Evolutionary conservation across 2,329 filamentous ascomycete species (phyloP).

Genomic region (Gaeumannomyces tritici): DNA sequence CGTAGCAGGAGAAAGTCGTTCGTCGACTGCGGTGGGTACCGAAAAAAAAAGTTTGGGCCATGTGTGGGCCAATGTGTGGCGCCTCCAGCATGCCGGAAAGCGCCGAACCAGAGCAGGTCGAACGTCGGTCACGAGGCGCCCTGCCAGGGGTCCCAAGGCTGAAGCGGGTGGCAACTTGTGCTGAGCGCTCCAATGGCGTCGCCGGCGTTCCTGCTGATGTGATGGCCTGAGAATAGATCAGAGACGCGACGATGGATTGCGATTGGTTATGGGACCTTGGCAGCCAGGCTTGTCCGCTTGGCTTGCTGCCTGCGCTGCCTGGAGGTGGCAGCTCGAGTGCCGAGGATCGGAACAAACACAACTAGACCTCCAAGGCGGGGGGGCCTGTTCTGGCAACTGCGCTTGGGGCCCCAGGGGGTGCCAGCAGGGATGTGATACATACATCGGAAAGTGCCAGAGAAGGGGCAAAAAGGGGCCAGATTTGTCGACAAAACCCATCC

Average conservation of each 20-base stretch:
- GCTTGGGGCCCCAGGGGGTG: not conserved
- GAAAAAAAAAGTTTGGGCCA: not conserved
- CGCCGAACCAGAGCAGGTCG: not conserved
- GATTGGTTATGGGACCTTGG: not conserved
- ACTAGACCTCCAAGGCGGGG: not conserved
- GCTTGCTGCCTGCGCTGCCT: no score
- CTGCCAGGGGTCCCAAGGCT: not conserved
- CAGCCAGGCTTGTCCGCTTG: no score
- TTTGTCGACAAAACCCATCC: not conserved
- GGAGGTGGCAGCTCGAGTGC: no score
- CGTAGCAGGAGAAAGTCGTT: not conserved
- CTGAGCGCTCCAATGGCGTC: not conserved
- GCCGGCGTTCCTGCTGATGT: not conserved
- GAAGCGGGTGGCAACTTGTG: not conserved
- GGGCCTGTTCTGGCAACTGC: no score
- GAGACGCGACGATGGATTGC: no score
- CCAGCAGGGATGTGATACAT: not conserved
- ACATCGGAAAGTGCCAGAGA: not conserved
- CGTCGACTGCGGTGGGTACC: not conserved
- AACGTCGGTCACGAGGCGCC: not conserved
- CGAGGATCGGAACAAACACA: not conserved
- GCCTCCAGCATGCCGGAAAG: not conserved
- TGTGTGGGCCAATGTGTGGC: not conserved
- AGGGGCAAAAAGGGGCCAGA: not conserved
- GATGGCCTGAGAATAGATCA: not conserved